phyloP scores from a whole-genome alignment of 2,329 filamentous ascomycete genomes.

The Claviceps maximensis region DNA sequence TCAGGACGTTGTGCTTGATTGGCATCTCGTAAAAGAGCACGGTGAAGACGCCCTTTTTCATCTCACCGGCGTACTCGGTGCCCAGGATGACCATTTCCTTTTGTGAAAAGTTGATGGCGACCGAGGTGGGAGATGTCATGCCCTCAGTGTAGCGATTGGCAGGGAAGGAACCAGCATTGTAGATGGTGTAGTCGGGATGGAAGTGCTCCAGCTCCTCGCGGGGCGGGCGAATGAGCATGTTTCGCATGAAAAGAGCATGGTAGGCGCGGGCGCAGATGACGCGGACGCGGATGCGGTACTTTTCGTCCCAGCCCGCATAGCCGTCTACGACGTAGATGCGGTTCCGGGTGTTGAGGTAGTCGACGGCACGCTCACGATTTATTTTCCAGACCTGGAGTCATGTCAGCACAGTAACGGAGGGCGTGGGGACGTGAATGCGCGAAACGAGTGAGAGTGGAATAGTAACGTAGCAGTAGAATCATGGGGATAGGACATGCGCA shows the following conservation, averaged over 20 bases:
- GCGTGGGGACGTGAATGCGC: no score
- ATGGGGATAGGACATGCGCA: no score
- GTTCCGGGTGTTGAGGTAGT: slow-evolving; percentile 98
- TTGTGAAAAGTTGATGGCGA: slow-evolving; percentile 96
- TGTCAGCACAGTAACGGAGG: background rate
- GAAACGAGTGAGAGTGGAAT: no score
- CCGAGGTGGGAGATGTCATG: slow-evolving; percentile 97
- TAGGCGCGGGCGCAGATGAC: slow-evolving; percentile 98
- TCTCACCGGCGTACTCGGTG: slow-evolving; percentile 82
- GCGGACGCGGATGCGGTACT: slow-evolving; percentile 93
- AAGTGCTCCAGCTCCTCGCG: slow-evolving; percentile 91
- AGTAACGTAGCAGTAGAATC: no score
- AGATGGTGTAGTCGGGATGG: slow-evolving; percentile 98
- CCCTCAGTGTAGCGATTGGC: slow-evolving; percentile 96
- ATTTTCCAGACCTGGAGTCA: slow-evolving; percentile 83
- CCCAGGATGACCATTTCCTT: slow-evolving; percentile 99
- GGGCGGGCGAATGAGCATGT: slow-evolving; percentile 96
- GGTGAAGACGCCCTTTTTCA: slow-evolving; percentile 95
- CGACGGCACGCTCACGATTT: slow-evolving; percentile 95
- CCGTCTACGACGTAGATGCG: slow-evolving; percentile 98
- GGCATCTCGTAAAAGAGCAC: slow-evolving; percentile 99
- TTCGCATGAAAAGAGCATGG: slow-evolving; percentile 99
- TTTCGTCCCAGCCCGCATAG: slow-evolving; percentile 95
- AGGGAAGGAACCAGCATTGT: slow-evolving; percentile 97
- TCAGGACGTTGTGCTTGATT: slow-evolving; percentile 97